phyloP scores from a whole-genome alignment of 1,139 yeast genomes.

The Debaryomyces coudertii region DNA sequence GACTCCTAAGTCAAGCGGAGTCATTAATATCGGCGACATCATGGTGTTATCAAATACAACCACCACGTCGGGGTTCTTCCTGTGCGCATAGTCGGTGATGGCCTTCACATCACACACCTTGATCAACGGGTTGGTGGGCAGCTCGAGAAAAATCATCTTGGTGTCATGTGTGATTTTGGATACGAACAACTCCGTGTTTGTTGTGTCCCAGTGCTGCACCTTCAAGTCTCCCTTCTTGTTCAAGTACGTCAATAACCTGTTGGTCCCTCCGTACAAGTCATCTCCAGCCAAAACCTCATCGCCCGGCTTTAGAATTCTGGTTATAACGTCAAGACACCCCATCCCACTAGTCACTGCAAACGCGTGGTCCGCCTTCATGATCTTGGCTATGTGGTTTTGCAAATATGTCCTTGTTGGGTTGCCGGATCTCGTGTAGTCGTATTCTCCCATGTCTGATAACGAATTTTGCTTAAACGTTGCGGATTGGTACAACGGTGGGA shows the following conservation, averaged over 20 bases:
- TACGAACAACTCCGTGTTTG: conserved; percentile 63
- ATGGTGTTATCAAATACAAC: conserved; percentile 93
- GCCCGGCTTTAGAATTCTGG: conserved; percentile 71
- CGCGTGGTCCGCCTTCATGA: conserved; percentile 74
- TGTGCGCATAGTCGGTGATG: conserved; percentile 68
- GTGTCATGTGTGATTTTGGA: conserved; percentile 57
- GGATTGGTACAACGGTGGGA: conserved; percentile 87
- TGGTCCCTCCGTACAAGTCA: conserved; percentile 91
- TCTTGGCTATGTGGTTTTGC: conserved; percentile 74
- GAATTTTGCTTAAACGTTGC: conserved; percentile 91
- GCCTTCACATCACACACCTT: conserved; percentile 79
- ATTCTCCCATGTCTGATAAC: conserved; percentile 75
- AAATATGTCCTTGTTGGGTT: conserved; percentile 86
- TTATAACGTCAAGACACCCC: conserved; percentile 88
- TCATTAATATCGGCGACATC: conserved; percentile 89
- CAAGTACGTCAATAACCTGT: conserved; percentile 77
- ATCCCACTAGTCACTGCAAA: conserved; percentile 89
- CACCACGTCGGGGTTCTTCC: conserved; percentile 63
- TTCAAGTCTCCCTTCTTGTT: conserved; percentile 66
- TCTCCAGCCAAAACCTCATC: conserved; percentile 91
- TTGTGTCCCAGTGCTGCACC: conserved; percentile 82
- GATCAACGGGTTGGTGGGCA: conserved; percentile 91
- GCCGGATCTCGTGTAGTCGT: conserved; percentile 93
- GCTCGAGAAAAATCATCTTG: conserved; percentile 77
- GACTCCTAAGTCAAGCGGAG: conserved; percentile 82